Evolutionary conservation across 768 basidiomycete species (phyloP), one percentile per base, ranked within the genome.

Genomic region (Clitopilus passeckerianus): DNA sequence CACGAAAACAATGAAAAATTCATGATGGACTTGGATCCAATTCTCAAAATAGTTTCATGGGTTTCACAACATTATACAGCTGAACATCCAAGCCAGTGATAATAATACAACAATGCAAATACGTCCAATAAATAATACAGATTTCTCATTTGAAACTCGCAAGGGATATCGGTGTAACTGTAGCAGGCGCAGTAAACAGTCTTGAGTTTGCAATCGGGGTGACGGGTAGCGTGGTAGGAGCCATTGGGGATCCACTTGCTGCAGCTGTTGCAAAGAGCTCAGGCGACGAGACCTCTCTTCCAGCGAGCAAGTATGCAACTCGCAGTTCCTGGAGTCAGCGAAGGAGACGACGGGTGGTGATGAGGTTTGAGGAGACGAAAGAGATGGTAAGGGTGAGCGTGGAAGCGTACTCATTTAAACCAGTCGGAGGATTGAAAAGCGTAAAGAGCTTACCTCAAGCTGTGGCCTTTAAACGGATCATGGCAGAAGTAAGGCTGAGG

Each of bases 271-370:
- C 53, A 10, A 66, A 14, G 43, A 75, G 66, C 57, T 78, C 75
- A 6, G 69, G 65, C 1, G 83, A 84, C 3, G 73, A 75, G 54
- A 82, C 72, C 60, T 82, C 79, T 37, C 77, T 77, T 0, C 77
- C 72, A 41, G 72, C 70, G n/a, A 72, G 67, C 34, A 75, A 60
- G 58, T 62, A 78, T 0, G 81, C 81, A 52, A 84, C 63, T 50
- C 81, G 81, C 41, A 84, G 75, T 70, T 85, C 83, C 83, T 85
- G 61, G 18, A 18, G 23, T 9, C 52, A 22, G 34, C 53, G 1
- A 37, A 37, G 30, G 1, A 22, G 20, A 46, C 16, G 46, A n/a
- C n/a, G 22, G 15, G 30, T 2, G 1, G 18, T 54, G 1, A 12
- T 6, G 18, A 34, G 20, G 34, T 41, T 23, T 3, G n/a, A 41